Evolutionary conservation across 2,329 filamentous ascomycete genomes (phyloP).

Genomic region (Celoporthe dispersa): DNA sequence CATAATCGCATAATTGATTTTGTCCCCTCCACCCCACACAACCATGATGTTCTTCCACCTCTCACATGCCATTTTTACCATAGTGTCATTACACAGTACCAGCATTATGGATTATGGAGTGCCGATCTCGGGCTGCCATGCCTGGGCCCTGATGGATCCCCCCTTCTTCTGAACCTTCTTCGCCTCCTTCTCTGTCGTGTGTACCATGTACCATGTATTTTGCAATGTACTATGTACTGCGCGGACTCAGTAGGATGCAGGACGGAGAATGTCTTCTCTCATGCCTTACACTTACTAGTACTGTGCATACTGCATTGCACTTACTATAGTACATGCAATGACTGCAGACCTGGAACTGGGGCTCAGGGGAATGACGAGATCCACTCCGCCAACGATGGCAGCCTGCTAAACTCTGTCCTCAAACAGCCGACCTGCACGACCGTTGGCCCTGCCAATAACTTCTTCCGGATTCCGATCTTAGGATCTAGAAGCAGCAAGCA

Average conservation of each 20-base stretch:
- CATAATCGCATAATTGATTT: conserved; percentile 2
- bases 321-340: not conserved
- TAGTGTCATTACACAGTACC: not conserved
- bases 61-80: not conserved
- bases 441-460: not conserved
- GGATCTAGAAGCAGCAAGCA: not conserved
- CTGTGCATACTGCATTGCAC: too few relatives aligned
- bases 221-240: not conserved
- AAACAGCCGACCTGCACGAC: not conserved
- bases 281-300: not conserved
- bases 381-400: not conserved
- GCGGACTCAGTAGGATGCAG: not conserved
- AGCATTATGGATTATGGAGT: not conserved
- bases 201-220: not conserved
- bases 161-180: not conserved
- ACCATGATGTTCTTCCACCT: too few relatives aligned
- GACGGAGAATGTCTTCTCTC: not conserved
- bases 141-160: not conserved
- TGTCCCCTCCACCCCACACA: not conserved
- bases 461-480: not conserved
- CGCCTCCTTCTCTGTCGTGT: not conserved
- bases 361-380: not conserved
- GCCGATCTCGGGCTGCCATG: conserved; percentile 3
- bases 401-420: not conserved
- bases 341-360: not conserved